phyloP scores from a whole-genome alignment of 148 eudicot genomes.

The Fagopyrum tataricum region DNA sequence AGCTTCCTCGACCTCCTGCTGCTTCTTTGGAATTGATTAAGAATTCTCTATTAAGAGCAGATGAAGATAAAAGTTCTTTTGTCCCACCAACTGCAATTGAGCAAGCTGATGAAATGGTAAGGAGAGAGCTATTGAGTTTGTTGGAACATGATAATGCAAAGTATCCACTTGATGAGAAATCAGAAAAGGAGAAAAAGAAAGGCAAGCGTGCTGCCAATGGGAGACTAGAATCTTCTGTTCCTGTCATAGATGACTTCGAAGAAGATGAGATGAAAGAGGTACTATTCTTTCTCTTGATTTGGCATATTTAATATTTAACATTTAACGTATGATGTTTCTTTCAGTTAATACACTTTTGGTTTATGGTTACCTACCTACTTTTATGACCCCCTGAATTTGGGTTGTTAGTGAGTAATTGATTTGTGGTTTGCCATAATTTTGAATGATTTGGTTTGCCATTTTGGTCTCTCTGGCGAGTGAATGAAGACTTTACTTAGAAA shows the following conservation, averaged over 20 bases:
- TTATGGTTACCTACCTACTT: not conserved
- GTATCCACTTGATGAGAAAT: slow-evolving; percentile 76
- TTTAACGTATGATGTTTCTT: not conserved
- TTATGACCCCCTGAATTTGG: not conserved
- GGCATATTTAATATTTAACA: not conserved
- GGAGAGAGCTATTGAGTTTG: slow-evolving; percentile 75
- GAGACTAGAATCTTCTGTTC: slow-evolving; percentile 32
- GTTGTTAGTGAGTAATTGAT: not conserved
- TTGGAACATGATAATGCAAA: slow-evolving; percentile 93
- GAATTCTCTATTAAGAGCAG: slow-evolving; percentile 69
- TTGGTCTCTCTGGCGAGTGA: not conserved
- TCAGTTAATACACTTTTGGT: not conserved
- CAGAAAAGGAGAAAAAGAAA: slow-evolving; percentile 82
- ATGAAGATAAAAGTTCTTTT: slow-evolving; percentile 93
- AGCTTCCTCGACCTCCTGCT: slow-evolving; percentile 92
- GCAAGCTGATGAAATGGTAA: slow-evolving; percentile 88
- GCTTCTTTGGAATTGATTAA: slow-evolving; percentile 68
- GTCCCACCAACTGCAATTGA: slow-evolving; percentile 91
- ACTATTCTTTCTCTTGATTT: slow-evolving; percentile 15
- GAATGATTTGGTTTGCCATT: not conserved
- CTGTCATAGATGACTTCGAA: slow-evolving; percentile 78
- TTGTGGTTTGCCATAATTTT: not conserved
- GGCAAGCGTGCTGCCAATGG: slow-evolving; percentile 64
- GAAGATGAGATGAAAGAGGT: slow-evolving; percentile 80
- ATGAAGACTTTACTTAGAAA: not conserved